A percentile compares a stretch with the other conserved stretches of the same genome.
Conservation (phyloP, 805 yeast genomes). For the Yarrowia sp. region DNA sequence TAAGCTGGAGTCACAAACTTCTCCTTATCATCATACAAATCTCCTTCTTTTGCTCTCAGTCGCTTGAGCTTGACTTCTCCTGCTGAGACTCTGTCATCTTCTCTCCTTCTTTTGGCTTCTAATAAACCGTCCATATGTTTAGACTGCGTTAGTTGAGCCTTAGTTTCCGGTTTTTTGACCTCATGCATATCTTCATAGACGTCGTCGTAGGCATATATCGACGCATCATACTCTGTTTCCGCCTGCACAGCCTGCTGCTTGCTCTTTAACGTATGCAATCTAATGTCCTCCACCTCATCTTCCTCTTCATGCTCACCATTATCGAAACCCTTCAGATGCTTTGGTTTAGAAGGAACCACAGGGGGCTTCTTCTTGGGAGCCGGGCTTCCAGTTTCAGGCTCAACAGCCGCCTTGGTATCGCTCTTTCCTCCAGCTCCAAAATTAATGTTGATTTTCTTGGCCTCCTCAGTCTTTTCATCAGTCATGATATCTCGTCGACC, state of each 20-base stretch:
- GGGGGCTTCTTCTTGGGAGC: slow-evolving; percentile 29
- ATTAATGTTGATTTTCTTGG: slow-evolving; percentile 8
- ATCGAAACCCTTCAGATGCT: slow-evolving; percentile 25
- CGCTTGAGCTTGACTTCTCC: slow-evolving; percentile 40
- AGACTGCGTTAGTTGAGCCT: slow-evolving; percentile 26
- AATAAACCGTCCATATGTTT: slow-evolving; percentile 45
- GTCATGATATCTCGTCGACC: slow-evolving; percentile 47
- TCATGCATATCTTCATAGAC: slow-evolving; percentile 47
- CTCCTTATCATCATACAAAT: slow-evolving; percentile 43
- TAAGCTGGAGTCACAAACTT: slow-evolving; percentile 52
- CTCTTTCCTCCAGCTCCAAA: neutral
- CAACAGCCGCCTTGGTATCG: neutral
- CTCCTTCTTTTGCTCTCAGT: slow-evolving; percentile 45
- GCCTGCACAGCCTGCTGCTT: neutral
- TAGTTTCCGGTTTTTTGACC: slow-evolving; percentile 31
- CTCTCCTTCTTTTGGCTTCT: slow-evolving; percentile 47
- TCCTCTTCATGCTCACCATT: slow-evolving; percentile 25
- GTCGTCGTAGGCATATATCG: slow-evolving; percentile 47
- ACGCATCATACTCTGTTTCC: slow-evolving; percentile 11
- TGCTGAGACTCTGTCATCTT: slow-evolving; percentile 46
- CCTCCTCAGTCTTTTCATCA: neutral
- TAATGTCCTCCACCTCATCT: neutral
- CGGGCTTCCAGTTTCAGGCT: neutral
- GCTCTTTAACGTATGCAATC: neutral
- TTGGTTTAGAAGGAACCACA: slow-evolving; percentile 30